Conservation (phyloP, 2,329 filamentous ascomycete species). For the Penicillium sp. region DNA sequence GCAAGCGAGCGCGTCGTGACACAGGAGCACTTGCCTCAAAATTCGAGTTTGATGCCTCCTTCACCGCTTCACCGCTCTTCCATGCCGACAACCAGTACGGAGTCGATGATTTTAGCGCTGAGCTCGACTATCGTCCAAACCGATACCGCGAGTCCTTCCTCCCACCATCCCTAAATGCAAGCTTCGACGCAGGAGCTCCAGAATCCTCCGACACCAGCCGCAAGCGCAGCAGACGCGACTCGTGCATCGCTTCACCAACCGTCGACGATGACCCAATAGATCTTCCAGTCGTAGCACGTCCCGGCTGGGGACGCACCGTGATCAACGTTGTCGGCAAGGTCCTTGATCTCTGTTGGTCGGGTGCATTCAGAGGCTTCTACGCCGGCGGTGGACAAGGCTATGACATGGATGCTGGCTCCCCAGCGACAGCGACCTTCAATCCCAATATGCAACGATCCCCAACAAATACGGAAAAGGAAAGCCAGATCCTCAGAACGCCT, state of each 20-base stretch:
- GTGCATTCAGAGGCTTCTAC: conserved; percentile 78
- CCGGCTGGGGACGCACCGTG: conserved; percentile 44
- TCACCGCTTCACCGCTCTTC: conserved; percentile 36
- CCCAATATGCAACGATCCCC: conserved; percentile 30
- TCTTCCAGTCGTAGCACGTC: conserved; percentile 11
- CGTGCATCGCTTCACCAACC: conserved; percentile 25
- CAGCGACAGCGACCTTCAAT: conserved; percentile 18
- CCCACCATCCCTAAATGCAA: conserved; percentile 27
- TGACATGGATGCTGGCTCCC: conserved; percentile 46
- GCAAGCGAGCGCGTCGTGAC: conserved; percentile 35
- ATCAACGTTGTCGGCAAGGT: conserved; percentile 62
- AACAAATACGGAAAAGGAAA: conserved; percentile 23
- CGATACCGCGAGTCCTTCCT: conserved; percentile 37
- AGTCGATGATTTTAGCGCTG: conserved; percentile 28
- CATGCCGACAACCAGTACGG: conserved; percentile 31
- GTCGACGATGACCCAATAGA: conserved; percentile 13
- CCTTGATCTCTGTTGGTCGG: conserved; percentile 76
- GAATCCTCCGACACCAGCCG: conserved; percentile 25
- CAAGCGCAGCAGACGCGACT: conserved; percentile 36
- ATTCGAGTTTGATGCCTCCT: conserved; percentile 22
- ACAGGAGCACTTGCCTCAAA: conserved; percentile 23
- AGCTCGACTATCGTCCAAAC: conserved; percentile 44
- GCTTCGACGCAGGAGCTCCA: conserved; percentile 24
- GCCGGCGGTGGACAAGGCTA: conserved; percentile 80
- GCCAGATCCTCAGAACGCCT: conserved; percentile 40